These are phyloP conservation scores for Epichloe gansuensis DNA, from an alignment of 2,329 filamentous ascomycete species.

Conservation along the genomic window DNA sequence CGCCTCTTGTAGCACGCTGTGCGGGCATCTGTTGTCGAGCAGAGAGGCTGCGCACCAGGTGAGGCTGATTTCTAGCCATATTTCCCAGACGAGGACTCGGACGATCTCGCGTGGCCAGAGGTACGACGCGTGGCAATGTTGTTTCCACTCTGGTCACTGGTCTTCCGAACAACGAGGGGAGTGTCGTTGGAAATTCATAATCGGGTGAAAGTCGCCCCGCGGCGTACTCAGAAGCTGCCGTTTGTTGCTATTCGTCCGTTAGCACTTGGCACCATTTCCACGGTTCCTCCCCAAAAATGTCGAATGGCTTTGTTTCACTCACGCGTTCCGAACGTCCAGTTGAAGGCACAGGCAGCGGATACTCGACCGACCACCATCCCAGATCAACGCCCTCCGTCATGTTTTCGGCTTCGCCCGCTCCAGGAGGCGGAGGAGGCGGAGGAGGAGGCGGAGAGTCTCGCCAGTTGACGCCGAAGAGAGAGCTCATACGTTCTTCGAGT, in stretches of 20 bases:
- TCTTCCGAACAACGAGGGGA: not conserved
- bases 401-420: slow-evolving; percentile 5
- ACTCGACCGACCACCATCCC: slow-evolving; percentile 15
- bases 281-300: not conserved
- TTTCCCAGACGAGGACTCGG: not conserved
- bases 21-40: slow-evolving; percentile 1
- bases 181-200: not conserved
- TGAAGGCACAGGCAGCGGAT: not conserved
- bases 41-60: not conserved
- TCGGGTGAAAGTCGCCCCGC: not conserved
- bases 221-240: not conserved
- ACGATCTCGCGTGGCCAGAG: not conserved
- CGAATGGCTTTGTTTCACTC: not conserved
- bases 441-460: slow-evolving; percentile 6
- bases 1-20: slow-evolving; percentile 5
- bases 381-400: slow-evolving; percentile 8
- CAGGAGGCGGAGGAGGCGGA: not conserved
- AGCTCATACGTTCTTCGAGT: slow-evolving; percentile 17
- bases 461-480: slow-evolving; percentile 12
- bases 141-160: not conserved
- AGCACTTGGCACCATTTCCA: not conserved
- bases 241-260: not conserved
- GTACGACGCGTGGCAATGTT: not conserved
- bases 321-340: not conserved
- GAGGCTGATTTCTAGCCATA: not conserved